Evolutionary conservation across 2,329 filamentous ascomycete species (phyloP).

Genomic region (Fusarium devonianum): DNA sequence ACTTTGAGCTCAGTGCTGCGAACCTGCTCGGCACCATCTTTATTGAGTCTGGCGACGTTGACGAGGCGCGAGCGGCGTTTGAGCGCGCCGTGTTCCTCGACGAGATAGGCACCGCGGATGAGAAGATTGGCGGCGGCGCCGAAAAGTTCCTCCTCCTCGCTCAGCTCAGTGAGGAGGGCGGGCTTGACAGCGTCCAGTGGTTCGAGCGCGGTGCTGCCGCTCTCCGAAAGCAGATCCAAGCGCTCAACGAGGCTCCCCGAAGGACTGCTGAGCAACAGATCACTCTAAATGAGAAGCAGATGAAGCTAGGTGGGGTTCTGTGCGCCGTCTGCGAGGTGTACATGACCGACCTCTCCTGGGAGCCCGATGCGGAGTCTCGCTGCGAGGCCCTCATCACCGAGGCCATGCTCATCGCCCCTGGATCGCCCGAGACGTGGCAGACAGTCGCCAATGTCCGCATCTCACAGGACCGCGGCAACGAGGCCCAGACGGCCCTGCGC

Average conservation of each 20-base stretch:
- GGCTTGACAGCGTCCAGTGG: slow-evolving; percentile 70
- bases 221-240: slow-evolving; percentile 74
- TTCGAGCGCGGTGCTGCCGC: slow-evolving; percentile 75
- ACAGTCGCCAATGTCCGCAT: slow-evolving; percentile 93
- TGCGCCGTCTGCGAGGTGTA: slow-evolving; percentile 96
- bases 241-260: slow-evolving; percentile 58
- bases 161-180: slow-evolving; percentile 80
- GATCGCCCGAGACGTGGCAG: slow-evolving; percentile 88
- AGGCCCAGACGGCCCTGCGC: slow-evolving; percentile 79
- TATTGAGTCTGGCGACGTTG: slow-evolving; percentile 82
- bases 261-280: slow-evolving; percentile 51
- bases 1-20: slow-evolving; percentile 68
- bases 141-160: slow-evolving; percentile 97
- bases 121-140: slow-evolving; percentile 78
- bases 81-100: slow-evolving; percentile 77
- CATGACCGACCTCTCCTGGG: slow-evolving; percentile 97
- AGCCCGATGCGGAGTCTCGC: slow-evolving; percentile 84
- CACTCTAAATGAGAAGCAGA: slow-evolving; percentile 71
- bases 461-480: slow-evolving; percentile 80
- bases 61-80: slow-evolving; percentile 76
- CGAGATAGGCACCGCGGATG: slow-evolving; percentile 72
- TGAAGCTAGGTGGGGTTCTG: slow-evolving; percentile 86
- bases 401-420: slow-evolving; percentile 83
- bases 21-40: slow-evolving; percentile 83
- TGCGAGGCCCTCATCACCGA: slow-evolving; percentile 92